Base-by-base conservation (phyloP, 1,284 basidiomycete species). In the Ustilago tritici region DNA sequence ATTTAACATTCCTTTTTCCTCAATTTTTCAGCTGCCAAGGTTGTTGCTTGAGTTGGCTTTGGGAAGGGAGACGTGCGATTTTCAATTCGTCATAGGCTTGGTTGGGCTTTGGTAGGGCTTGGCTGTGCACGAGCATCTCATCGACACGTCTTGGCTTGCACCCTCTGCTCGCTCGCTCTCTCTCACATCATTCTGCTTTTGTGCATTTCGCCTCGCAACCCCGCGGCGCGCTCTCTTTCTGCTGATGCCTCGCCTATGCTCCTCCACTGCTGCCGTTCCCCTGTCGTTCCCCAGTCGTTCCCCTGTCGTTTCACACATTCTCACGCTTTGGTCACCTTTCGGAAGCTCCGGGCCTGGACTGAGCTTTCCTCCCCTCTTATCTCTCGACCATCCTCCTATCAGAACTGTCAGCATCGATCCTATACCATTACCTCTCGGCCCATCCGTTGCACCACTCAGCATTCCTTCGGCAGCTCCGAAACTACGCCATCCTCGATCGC, bases 131-230 rank as follows among this genome's bases (percentile, higher is more conserved):
- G 23, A 38, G 14, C 9, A 38, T 9, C 36, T 38, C 36, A 38
- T 38, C 36, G 36, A 5, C 36, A 38, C 36, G 36, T 38, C 36
- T 3, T 47, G 56, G 43, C 43, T 47, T 46, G 56, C 43, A 58
- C 56, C 56, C 56, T 58, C 56, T 49, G n/a, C 43, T 58, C 31
- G 17, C 23, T 28, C 23, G 35, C 14, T 5, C 57, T 46, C 56
- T 49, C 57, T 59, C 57, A 59, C 57, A 59, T 59, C 34, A 59
- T 59, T 36, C 41, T 49, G 57, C 57, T 46, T 57, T 28, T 28
- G 23, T 28, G 23, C 46, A 59, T 59, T 36, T 28, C 38, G 57
- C 57, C 34, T 57, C 34, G 52, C 36, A 10, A 17, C n/a, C 53
- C 23, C n/a, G 11, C 17, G 9, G 5, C 52, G 52, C 32, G 19